phyloP scores from a whole-genome alignment of 1,139 yeast species.

The Taphrina confusa region DNA sequence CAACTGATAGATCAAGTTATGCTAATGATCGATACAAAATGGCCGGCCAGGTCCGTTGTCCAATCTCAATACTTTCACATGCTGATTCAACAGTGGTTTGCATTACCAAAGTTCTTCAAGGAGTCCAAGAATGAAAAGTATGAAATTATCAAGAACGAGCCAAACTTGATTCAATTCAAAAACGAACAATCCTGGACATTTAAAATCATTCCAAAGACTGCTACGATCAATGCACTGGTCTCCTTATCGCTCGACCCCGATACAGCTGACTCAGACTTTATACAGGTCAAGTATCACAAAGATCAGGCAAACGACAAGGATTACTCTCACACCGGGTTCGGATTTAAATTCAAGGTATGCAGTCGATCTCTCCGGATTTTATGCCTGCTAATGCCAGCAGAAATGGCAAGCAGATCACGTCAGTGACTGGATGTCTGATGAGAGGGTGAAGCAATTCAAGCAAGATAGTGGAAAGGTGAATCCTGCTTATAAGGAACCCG shows the following conservation, averaged over 20 bases:
- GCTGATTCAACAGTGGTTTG: conserved; percentile 2
- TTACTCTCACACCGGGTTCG: conserved; percentile 8
- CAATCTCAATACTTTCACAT: too few species aligned
- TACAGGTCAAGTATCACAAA: conserved; percentile 13
- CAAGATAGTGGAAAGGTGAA: conserved; percentile 11
- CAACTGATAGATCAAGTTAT: background rate
- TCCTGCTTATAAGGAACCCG: conserved; percentile 7
- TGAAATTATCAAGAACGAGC: conserved; percentile 9
- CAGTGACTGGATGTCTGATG: conserved; percentile 17
- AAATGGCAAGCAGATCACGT: conserved; percentile 18
- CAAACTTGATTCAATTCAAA: conserved; percentile 6
- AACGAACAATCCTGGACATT: conserved; percentile 12
- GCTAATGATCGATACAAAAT: conserved; percentile 13
- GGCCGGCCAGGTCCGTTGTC: conserved; percentile 9
- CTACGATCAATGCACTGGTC: conserved; percentile 7
- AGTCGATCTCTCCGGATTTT: background rate
- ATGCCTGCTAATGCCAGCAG: background rate
- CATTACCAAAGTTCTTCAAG: conserved; percentile 12
- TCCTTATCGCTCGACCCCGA: conserved; percentile 11
- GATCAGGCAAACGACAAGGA: conserved; percentile 16
- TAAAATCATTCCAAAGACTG: conserved; percentile 6
- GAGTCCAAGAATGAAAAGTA: conserved; percentile 16
- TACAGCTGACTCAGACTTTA: conserved; percentile 10
- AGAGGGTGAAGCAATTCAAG: conserved; percentile 8
- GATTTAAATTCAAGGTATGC: conserved; percentile 14